Evolutionary conservation across 306 rosid species (phyloP), one percentile per base, ranked within the genome.

Genomic region (Cicer judaicum): DNA sequence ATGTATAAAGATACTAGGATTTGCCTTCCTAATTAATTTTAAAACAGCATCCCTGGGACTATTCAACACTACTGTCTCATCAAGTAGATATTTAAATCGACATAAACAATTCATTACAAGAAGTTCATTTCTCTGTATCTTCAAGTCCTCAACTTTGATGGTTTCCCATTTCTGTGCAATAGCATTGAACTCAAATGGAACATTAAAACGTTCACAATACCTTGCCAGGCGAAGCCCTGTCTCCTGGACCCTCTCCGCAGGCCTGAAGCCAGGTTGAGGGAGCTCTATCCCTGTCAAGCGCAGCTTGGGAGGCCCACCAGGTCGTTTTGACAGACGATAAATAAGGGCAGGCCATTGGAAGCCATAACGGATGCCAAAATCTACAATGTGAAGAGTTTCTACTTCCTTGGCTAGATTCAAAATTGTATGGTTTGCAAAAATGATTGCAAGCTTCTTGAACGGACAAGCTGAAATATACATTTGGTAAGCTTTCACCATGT

Each of bases 321-420:
- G 16, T 64, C 90, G 84, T 43, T 57, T 59, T 14, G 94, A 87
- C 16, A 92, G 89, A 70, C 75, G 56, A 14, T 84, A 82, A 18
- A 92, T 88, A 59, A 92, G 89, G 29, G 80, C 81, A 40, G 98
- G 98, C 96, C 96, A 92, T 18, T 88, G 98, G 73, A 90, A 92
- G 48, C 98, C 98, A 57, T 90, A 84, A 0, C 79, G 85, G 84
- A 92, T 90, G 54, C 98, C 98, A 42, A 92, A 92, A 77, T 92
- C 98, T 16, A 92, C 84, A 69, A 90, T 72, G 66, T 92, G 98
- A 60, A 90, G 79, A 4, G 75, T 50, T 24, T 76, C 71, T 4
- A 85, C 87, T 12, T 67, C 72, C 73, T 87, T 86, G 56, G 87
- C 82, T 72, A 67, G 56, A 67, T 34, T 74, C 66, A 74, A 1